Conservation (phyloP, 768 basidiomycete genomes). For the Tubosaeta sp. region DNA sequence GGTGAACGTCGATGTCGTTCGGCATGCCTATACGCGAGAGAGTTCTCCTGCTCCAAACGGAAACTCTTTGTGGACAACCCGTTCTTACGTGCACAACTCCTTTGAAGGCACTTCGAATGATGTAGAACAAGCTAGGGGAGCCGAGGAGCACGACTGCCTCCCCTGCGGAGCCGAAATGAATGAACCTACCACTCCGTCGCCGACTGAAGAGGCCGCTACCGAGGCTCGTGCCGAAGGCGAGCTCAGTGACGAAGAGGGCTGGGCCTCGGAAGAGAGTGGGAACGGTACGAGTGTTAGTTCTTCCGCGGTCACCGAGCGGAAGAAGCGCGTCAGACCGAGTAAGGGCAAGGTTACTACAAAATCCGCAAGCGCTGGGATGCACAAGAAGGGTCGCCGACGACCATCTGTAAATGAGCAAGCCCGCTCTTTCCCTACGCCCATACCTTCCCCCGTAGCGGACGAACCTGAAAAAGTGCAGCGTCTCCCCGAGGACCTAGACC, state of each 20-base stretch:
- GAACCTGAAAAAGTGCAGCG: slow-evolving; percentile 8
- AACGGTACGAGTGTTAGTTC: slow-evolving; percentile 12
- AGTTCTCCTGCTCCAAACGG: background rate
- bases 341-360: slow-evolving; percentile 13
- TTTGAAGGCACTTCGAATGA: slow-evolving; percentile 20
- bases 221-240: slow-evolving; percentile 13
- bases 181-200: background rate
- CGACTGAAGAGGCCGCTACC: slow-evolving; percentile 3
- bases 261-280: slow-evolving; percentile 55
- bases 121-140: slow-evolving; percentile 18
- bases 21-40: slow-evolving; percentile 33
- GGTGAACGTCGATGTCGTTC: slow-evolving; percentile 63
- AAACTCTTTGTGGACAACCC: slow-evolving; percentile 1
- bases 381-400: slow-evolving; percentile 13
- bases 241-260: slow-evolving; percentile 52
- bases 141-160: slow-evolving; percentile 14
- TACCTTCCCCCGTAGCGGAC: background rate
- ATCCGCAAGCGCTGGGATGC: background rate
- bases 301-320: slow-evolving; percentile 12
- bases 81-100: slow-evolving; percentile 16
- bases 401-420: slow-evolving; percentile 13
- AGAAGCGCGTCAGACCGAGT: slow-evolving; percentile 25
- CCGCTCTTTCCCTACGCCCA: background rate
- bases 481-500: slow-evolving; percentile 5
- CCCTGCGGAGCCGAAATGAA: slow-evolving; percentile 13